A percentile compares a stretch with the other conserved stretches of the same genome.
These are phyloP conservation scores for Ganoderma meredithae DNA, from an alignment of 1,284 basidiomycete genomes.

Conservation along the genomic window DNA sequence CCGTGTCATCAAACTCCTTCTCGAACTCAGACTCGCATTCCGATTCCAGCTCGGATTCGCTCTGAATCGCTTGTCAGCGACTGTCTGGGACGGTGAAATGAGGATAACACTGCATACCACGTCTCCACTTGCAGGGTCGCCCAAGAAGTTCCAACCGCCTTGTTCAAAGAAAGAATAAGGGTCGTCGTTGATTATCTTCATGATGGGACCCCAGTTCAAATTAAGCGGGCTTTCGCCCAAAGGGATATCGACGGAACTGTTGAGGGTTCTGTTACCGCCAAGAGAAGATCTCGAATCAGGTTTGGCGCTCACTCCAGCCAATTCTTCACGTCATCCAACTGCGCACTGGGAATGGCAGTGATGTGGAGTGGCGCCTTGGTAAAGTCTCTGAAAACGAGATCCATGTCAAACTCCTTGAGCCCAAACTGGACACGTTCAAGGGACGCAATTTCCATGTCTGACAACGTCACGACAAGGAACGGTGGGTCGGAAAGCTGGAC, in stretches of 20 bases:
- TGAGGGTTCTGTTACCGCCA: neutral
- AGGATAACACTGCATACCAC: conserved; percentile 54
- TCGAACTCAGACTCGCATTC: conserved; percentile 86
- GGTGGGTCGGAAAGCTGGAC: conserved; percentile 96
- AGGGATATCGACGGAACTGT: conserved; percentile 94
- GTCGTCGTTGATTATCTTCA: conserved; percentile 97
- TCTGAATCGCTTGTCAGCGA: conserved; percentile 48
- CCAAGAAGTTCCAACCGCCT: conserved; percentile 95
- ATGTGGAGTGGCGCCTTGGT: conserved; percentile 91
- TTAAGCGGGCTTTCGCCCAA: conserved; percentile 98
- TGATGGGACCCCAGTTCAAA: conserved; percentile 97
- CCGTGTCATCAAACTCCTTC: conserved; percentile 62
- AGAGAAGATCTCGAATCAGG: conserved; percentile 12
- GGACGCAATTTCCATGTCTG: conserved; percentile 96
- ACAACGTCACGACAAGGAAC: conserved; percentile 94
- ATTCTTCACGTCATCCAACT: conserved; percentile 96
- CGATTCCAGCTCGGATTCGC: conserved; percentile 72
- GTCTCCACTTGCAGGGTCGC: conserved; percentile 71
- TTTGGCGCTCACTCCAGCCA: conserved; percentile 88
- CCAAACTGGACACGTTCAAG: conserved; percentile 98
- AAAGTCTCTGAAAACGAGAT: conserved; percentile 97
- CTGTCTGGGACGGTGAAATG: conserved; percentile 6
- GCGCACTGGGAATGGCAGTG: conserved; percentile 91
- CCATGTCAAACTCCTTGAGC: conserved; percentile 97
- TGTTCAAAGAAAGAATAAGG: conserved; percentile 96